Base-by-base conservation (phyloP, 805 yeast species). In the Wickerhamomyces rabaulensis region DNA sequence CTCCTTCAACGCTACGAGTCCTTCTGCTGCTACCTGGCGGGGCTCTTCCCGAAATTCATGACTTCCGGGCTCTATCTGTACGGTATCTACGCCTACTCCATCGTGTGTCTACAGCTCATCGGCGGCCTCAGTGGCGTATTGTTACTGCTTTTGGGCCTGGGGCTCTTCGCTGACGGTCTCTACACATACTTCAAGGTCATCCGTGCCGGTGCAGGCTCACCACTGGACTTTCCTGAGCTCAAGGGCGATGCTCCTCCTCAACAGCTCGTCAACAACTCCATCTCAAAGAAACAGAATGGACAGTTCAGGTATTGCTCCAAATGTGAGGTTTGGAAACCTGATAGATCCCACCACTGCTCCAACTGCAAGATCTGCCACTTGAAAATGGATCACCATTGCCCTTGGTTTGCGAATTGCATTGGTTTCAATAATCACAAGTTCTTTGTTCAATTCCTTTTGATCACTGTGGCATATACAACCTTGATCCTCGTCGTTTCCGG, bases 331-430 rank as follows among this genome's bases (percentile, higher is more conserved):
- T 83, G 84, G 74, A 90, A 90, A 61, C 97, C 97, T 0, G 95
- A 87, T 56, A 66, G 97, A 45, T 61, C 83, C 9, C 97, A 90
- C 61, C 97, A 90, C 64, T 90, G 97, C 61, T 84, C 85, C 35
- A 68, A 75, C 2, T 88, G 95, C 60, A 70, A 78, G 19, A 51
- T 48, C 27, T 90, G 97, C 63, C 79, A 87, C 23, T 62, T 91
- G 49, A 80, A 79, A 57, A 91, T 90, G 97, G 97, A 90, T 63
- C 97, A 90, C 62, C 97, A 90, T 66, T 84, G 84, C 51, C 97
- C 97, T 0, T 92, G 98, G 98, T 89, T 90, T 64, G 83, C 95
- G 2, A 72, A 80, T 6, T 91, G 97, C 63, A 78, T 92, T 48
- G 98, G 98, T 0, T 84, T 79, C 65, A 68, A 68, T 25, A 92